A percentile compares a stretch with the other conserved stretches of the same genome.
Conservation (phyloP, 768 basidiomycete species). For the Lactarius pseudohatsudake region DNA sequence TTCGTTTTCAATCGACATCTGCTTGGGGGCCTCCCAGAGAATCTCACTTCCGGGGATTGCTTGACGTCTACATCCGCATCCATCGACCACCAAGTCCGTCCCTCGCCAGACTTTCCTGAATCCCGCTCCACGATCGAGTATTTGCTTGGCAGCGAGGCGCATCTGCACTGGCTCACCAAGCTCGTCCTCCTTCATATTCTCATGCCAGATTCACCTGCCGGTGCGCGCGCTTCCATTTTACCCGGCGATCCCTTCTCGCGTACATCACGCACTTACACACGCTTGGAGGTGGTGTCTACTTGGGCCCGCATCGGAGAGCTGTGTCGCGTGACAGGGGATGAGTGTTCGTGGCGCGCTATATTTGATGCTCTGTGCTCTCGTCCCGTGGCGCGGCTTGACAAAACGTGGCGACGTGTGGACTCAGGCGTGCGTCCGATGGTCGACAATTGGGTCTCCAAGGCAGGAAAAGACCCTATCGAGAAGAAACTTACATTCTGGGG, state of each 20-base stretch:
- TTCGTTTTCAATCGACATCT: slow-evolving; percentile 56
- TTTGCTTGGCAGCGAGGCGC: slow-evolving; percentile 67
- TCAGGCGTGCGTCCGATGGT: slow-evolving; percentile 53
- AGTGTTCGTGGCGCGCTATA: slow-evolving; percentile 78
- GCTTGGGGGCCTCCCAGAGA: slow-evolving; percentile 49
- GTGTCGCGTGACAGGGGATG: slow-evolving; percentile 70
- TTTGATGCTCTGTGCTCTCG: slow-evolving; percentile 66
- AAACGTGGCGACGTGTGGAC: slow-evolving; percentile 79
- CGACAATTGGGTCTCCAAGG: slow-evolving; percentile 60
- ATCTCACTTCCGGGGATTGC: slow-evolving; percentile 47
- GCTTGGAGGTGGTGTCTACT: slow-evolving; percentile 68
- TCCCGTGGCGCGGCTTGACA: slow-evolving; percentile 73
- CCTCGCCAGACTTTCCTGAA: slow-evolving; percentile 1
- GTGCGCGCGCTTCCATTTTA: slow-evolving; percentile 35
- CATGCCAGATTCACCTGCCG: slow-evolving; percentile 51
- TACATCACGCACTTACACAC: slow-evolving; percentile 62
- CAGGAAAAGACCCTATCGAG: slow-evolving; percentile 44
- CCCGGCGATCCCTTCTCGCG: slow-evolving; percentile 32
- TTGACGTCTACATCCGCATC: slow-evolving; percentile 16
- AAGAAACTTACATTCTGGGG: slow-evolving; percentile 63
- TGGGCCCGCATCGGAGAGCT: slow-evolving; percentile 77
- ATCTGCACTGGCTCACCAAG: slow-evolving; percentile 81
- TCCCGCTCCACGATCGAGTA: slow-evolving; percentile 29
- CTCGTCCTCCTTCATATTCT: slow-evolving; percentile 70
- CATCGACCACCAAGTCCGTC: slow-evolving; percentile 14